Evolutionary conservation across 83 land plant species (phyloP).

Genomic region (Picea engelmannii): DNA sequence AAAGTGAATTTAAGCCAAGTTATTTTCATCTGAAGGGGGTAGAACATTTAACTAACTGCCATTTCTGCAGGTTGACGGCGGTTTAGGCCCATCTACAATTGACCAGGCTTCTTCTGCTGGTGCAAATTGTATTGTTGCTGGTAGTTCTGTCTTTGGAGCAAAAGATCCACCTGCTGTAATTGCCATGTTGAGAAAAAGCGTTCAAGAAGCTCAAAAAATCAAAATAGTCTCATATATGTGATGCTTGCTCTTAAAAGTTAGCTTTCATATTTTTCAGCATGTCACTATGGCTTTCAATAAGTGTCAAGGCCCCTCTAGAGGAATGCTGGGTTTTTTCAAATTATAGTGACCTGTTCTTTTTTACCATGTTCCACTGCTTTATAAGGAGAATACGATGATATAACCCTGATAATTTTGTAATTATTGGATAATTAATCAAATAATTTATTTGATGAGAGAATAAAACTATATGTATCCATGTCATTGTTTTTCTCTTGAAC

Average conservation of each 20-base stretch:
- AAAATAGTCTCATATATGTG: not conserved
- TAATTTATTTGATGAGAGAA: too few species aligned
- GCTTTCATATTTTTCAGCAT: not conserved
- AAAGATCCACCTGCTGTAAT: constrained; percentile 78
- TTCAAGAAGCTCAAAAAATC: constrained; percentile 34
- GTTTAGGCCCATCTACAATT: constrained; percentile 92
- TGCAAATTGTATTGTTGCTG: constrained; percentile 96
- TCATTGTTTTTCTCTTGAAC: too few species aligned
- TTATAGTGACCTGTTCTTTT: not conserved
- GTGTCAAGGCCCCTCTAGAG: too few species aligned
- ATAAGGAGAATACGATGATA: too few species aligned
- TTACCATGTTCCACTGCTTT: not conserved
- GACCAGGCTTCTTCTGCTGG: constrained; percentile 88
- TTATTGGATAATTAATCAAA: too few species aligned
- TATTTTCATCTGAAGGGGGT: not conserved
- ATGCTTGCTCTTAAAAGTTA: not conserved
- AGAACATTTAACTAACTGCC: not conserved
- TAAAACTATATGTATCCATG: too few species aligned
- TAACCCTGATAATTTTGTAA: too few species aligned
- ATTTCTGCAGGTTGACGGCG: constrained; percentile 86
- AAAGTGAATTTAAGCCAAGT: not conserved
- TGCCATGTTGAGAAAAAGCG: constrained; percentile 59
- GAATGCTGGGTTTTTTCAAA: not conserved
- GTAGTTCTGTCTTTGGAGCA: constrained; percentile 92
- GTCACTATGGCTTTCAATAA: not conserved